phyloP scores from a whole-genome alignment of 495 filamentous ascomycete genomes.

The Penicillium cataractarum region DNA sequence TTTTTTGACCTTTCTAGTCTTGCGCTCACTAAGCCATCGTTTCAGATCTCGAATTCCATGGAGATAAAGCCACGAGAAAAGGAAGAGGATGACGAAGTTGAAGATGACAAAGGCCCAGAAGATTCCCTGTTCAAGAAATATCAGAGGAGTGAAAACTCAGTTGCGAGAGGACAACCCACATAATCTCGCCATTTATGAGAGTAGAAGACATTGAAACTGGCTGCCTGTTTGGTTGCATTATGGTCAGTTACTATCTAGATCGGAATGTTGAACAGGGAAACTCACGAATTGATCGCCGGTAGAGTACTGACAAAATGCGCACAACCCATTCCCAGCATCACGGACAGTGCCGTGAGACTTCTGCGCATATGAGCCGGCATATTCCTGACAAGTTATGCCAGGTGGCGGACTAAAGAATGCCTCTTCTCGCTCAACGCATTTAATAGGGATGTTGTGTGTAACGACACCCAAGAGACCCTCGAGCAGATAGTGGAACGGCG shows the following conservation, averaged over 20 bases:
- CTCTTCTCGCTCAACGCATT: constrained; percentile 59
- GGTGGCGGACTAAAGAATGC: constrained; percentile 58
- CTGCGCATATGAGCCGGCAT: constrained; percentile 46
- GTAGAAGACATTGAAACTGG: constrained; percentile 53
- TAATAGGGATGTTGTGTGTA: constrained; percentile 57
- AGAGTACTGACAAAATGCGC: constrained; percentile 64
- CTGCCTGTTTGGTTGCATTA: constrained; percentile 27
- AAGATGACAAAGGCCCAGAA: constrained; percentile 59
- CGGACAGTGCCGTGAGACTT: constrained; percentile 56
- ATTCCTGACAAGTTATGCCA: constrained; percentile 54
- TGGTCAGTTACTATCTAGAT: neutral
- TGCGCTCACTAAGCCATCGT: constrained; percentile 45
- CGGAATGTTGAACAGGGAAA: neutral
- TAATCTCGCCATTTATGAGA: constrained; percentile 65
- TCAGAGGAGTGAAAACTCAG: neutral
- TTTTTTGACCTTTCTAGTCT: constrained; percentile 35
- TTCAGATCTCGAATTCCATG: constrained; percentile 49
- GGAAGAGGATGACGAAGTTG: constrained; percentile 56
- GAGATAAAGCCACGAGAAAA: constrained; percentile 58
- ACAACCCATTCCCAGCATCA: constrained; percentile 47
- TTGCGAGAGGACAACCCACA: constrained; percentile 39
- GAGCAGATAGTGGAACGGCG: constrained; percentile 66
- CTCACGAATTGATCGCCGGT: constrained; percentile 60
- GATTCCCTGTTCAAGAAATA: constrained; percentile 42
- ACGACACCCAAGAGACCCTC: constrained; percentile 58